Base-by-base conservation (phyloP, 2,329 filamentous ascomycete genomes). In the Paramyrothecium roridum region DNA sequence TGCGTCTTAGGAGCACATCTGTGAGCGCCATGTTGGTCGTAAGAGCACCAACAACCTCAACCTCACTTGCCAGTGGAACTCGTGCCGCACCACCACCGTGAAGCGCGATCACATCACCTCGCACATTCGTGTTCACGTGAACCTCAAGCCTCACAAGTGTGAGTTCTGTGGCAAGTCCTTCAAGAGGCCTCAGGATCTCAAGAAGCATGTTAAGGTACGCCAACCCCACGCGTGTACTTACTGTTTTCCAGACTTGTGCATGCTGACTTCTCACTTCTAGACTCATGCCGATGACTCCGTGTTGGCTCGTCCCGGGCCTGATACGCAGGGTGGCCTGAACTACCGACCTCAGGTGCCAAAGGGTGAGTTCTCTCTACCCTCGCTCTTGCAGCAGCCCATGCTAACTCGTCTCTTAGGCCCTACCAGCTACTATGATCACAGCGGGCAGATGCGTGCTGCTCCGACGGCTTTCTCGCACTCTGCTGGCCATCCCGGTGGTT, bases 11-110 rank as follows among this genome's bases (percentile, higher is more conserved):
- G 93, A 98, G 67, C 95, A 99, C 75, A 93, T 99, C 64, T 98
- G 95, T 76, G 95, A 98, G 73, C 91, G 92, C 69, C 95, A 99
- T 80, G 93, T 99, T 71, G 95, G 95, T 62, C 91, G 95, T 76
- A 99, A 99, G 81, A 96, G 91, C 79, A 99, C 95, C 70, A 98
- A 98, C 80, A 99, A 99, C 76, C 81, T 99, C 68, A 98, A 95
- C 75, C 76, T 99, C 71, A 97, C 92, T 54, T 99, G 95, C 77
- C 91, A 96, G 72, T 99, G 95, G 95, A 95, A 93, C 65, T 89
- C 88, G 61, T 99, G 95, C 79, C 87, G 92, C 60, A 98, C 93
- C 21, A 97, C 93, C 50, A 98, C 93, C 2, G 93, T 98, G 72
- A 98, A 99, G 83, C 91, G 95, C 67, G 95, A 98, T 68, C 95